Evolutionary conservation across 192 early-diverging fungal genomes (phyloP), one percentile per base, ranked within the genome.

Genomic region (Jimgerdemannia flammicorona): DNA sequence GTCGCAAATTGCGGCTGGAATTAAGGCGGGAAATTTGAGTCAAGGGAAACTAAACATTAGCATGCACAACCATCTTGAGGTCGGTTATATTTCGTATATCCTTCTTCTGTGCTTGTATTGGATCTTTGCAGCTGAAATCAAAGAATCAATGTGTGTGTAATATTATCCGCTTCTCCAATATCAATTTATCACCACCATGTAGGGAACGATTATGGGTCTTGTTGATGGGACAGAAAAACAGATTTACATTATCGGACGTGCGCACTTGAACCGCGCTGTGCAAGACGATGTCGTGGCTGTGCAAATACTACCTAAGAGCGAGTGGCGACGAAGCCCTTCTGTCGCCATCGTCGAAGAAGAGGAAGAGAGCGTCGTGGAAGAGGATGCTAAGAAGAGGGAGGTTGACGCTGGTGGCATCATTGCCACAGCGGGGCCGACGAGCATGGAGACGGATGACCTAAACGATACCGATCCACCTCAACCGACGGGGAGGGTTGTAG

Each of bases 221-320:
- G 86, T 95, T 10, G 89, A 95, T 69, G 95, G 93, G 66, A 89
- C 89, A 64, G 91, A 94, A 69, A 83, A 81, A 29, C 87, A 87
- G 7, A 88, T 99, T 44, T 86, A 93, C 72, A 90, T 99, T 67
- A 59, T 94, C 3, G 97, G 97, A 44, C 90, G 97, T 4, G 82
- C 85, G 40, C 77, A 94, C 72, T 86, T 98, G 84, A 99, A 98
- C 78, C 91, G 98, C 49, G 95, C 90, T 43, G 87, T 97, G 9
- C 93, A 98, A 79, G 97, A 97, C 17, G 98, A 99, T 80, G 83
- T 90, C 18, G 89, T 99, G 18, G 98, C 93, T 10, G 90, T 99
- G 8, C 87, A 97, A 72, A 70, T 99, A 3, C 76, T 98, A 49
- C 96, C 98, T 14, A 87, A 88, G 64, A 85, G 87, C 43, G 90